phyloP scores from a whole-genome alignment of 495 filamentous ascomycete species.

The Amphirosellinia nigrospora region DNA sequence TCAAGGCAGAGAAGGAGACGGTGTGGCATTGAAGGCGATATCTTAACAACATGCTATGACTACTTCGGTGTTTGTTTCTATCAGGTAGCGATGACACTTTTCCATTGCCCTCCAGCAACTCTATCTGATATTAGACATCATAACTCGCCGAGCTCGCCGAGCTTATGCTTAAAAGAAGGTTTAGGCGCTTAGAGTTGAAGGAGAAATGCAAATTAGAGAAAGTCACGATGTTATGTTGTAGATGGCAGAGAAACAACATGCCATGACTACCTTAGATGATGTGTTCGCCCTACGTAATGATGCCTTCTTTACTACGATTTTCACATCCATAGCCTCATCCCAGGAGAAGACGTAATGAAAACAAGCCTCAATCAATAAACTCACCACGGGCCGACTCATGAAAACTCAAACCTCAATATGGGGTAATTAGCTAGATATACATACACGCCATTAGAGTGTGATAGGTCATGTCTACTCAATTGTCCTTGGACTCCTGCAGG shows the following conservation, averaged over 20 bases:
- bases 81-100: background rate
- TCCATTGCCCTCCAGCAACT: too few species aligned
- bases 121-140: too few species aligned
- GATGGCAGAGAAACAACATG: too few species aligned
- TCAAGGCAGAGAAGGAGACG: background rate
- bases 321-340: background rate
- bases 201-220: too few species aligned
- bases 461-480: background rate
- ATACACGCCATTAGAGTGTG: background rate
- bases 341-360: background rate
- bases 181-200: too few species aligned
- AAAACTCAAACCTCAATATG: background rate
- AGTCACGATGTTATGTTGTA: too few species aligned
- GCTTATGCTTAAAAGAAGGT: too few species aligned
- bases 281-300: too few species aligned
- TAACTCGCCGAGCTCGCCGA: too few species aligned
- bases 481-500: background rate
- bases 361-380: background rate
- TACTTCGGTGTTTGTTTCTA: background rate
- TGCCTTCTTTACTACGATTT: background rate
- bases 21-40: background rate
- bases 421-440: conserved; percentile 2
- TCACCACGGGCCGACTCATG: background rate
- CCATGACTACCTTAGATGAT: too few species aligned
- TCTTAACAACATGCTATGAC: background rate